phyloP scores from a whole-genome alignment of 2,329 filamentous ascomycete species.

The Curvularia sp. region DNA sequence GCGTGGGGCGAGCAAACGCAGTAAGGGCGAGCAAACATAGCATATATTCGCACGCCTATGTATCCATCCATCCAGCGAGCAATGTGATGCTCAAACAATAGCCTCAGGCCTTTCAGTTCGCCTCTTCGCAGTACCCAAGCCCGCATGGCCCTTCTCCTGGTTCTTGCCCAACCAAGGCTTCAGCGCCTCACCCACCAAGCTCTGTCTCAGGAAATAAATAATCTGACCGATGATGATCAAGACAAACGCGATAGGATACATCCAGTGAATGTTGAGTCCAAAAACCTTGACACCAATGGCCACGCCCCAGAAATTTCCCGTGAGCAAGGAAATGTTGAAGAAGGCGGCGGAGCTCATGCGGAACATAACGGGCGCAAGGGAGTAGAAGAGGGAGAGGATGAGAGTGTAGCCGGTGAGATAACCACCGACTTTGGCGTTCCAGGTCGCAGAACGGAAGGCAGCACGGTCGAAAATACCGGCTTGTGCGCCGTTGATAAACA shows the following conservation, averaged over 20 bases:
- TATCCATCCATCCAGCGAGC: background rate
- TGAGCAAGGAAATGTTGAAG: conserved; percentile 94
- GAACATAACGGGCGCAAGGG: conserved; percentile 83
- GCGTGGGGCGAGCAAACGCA: too few relatives aligned
- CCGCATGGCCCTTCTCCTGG: conserved; percentile 66
- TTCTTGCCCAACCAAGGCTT: conserved; percentile 94
- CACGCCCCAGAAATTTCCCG: conserved; percentile 96
- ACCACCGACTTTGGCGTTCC: conserved; percentile 66
- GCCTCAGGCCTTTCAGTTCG: conserved; percentile 39
- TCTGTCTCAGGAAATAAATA: conserved; percentile 85
- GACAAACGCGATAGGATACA: conserved; percentile 96
- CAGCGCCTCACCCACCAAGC: conserved; percentile 81
- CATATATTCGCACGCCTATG: background rate
- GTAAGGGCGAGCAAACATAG: too few relatives aligned
- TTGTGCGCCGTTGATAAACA: conserved; percentile 89
- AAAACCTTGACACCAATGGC: conserved; percentile 92
- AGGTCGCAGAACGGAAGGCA: conserved; percentile 63
- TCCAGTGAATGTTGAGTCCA: conserved; percentile 77
- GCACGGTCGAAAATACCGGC: conserved; percentile 88
- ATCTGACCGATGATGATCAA: conserved; percentile 86
- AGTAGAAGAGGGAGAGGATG: conserved; percentile 84
- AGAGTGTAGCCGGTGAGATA: conserved; percentile 92
- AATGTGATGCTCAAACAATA: conserved; percentile 28
- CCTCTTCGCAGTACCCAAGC: conserved; percentile 42
- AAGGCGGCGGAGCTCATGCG: conserved; percentile 91